phyloP scores from a whole-genome alignment of 768 basidiomycete species.

The Lanmaoa pseudosensibilis region DNA sequence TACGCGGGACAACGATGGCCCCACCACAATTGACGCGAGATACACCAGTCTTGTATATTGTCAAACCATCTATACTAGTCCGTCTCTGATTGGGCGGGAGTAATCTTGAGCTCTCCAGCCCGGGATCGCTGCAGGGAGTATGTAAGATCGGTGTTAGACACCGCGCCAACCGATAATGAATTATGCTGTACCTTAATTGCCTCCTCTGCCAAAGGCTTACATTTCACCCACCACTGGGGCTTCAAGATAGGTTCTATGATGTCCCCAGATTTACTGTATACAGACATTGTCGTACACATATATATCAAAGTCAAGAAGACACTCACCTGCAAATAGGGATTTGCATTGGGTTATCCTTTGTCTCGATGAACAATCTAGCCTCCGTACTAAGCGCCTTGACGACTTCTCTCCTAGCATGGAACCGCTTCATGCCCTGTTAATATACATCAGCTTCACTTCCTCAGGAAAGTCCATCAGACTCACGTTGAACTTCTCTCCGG shows the following conservation, averaged over 20 bases:
- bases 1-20: slow-evolving; percentile 96
- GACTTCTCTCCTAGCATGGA: slow-evolving; percentile 86
- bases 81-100: slow-evolving; percentile 81
- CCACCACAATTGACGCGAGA: slow-evolving; percentile 99
- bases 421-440: slow-evolving; percentile 90
- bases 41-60: slow-evolving; percentile 97
- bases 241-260: slow-evolving; percentile 93
- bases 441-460: background rate
- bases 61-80: slow-evolving; percentile 98
- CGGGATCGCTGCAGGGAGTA: slow-evolving; percentile 64
- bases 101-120: slow-evolving; percentile 82
- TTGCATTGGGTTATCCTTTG: slow-evolving; percentile 96
- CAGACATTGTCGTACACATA: slow-evolving; percentile 2
- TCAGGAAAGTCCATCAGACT: slow-evolving; percentile 9
- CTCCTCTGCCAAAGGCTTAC: slow-evolving; percentile 86
- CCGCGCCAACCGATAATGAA: background rate
- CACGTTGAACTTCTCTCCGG: slow-evolving; percentile 75
- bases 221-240: slow-evolving; percentile 99
- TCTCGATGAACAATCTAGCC: slow-evolving; percentile 81
- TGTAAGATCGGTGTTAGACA: background rate
- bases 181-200: slow-evolving; percentile 67
- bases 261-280: slow-evolving; percentile 86
- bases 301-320: background rate
- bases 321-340: slow-evolving; percentile 85
- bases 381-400: slow-evolving; percentile 87